Evolutionary conservation across 495 filamentous ascomycete species (phyloP), one percentile per base, ranked within the genome.

Genomic region (Staphylotrichum tortipilum): DNA sequence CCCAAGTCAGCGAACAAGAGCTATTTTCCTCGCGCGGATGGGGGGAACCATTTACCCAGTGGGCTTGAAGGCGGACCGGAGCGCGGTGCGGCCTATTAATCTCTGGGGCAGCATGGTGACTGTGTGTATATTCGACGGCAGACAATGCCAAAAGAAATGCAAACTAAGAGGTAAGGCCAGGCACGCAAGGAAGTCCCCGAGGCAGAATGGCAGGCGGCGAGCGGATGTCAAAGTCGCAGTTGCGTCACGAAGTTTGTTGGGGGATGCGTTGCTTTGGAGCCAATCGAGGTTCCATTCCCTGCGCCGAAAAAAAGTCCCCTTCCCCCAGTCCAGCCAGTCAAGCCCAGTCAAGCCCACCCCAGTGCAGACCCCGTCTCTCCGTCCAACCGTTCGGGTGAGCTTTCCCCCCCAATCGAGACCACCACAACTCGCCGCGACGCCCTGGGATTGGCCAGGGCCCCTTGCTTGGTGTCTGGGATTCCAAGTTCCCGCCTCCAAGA

Each of bases 41-140:
- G 55, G 55, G 44, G 36, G 61, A 69, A 56, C 35, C 28, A 12
- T 38, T 52, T 70, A 79, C 76, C 72, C 69, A 44, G 72, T 70
- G 51, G 65, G 67, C 51, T 73, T 71, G 68, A 86, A 74, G 57
- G 77, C 76, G 69, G 83, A 76, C 77, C 79, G 80, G 64, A 80
- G 78, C 56, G 76, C 70, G 56, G 78, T 70, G 72, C 81, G 76
- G 57, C 82, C 80, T 69, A 88, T 68, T 63, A 85, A 70, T 69
- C 80, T 72, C 54, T 69, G 79, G 51, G 84, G 78, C 68, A 89
- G 80, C 87, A 92, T 91, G 7, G 26, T 28, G 26, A 7, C 6
- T 28, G 26, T 44, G 43, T 23, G 29, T 47, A 14, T 31, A 17
- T 39, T 31, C 7, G 31, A 47, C 42, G n/a, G 26, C 39, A 19